Evolutionary conservation across 1,284 basidiomycete genomes (phyloP), one percentile per base, ranked within the genome.

Genomic region (Naganishia sp.): DNA sequence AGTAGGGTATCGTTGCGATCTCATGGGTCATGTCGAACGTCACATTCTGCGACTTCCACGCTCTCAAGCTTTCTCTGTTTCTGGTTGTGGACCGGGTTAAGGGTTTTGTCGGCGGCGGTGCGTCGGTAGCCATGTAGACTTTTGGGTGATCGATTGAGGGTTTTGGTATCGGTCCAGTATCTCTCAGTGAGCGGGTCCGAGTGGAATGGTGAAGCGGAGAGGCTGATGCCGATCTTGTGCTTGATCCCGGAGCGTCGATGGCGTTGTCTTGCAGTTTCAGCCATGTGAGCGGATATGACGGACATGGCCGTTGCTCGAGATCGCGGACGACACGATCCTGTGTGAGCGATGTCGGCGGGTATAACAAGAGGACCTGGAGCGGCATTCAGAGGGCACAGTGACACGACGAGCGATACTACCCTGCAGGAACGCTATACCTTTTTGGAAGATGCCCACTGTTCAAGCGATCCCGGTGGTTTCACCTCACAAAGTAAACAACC

Each of bases 401-500:
- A 28, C 28, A 28, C 28, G 28, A 28, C 28, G 28, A 28, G 28
- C 28, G 28, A 28, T 28, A 28, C 28, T 28, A 28, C 42, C 13
- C 45, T 46, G 23, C 45, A 46, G 13, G 42, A n/a, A 46, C 45
- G 13, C 49, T 21, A 15, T 50, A 21, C 28, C 21, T 15, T 5
- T 7, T 15, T 6, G 49, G 15, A 39, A 39, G 35, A 39, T 10
- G 35, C 35, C 13, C 35, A 18, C 46, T 21, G 35, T 10, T 39
- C 13, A 9, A 39, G 7, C 35, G 9, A 9, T 39, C 35, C 35
- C 35, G 35, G 13, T 39, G 7, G 35, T 39, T 39, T 39, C 35
- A 39, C 35, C 13, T 39, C 47, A 61, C 57, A 61, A 61, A 61
- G 57, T 61, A 61, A 61, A 61, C 57, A 61, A 61, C 11, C 57